These are phyloP conservation scores for Inga laurina DNA, from an alignment of 306 rosid genomes.

Conservation along the genomic window DNA sequence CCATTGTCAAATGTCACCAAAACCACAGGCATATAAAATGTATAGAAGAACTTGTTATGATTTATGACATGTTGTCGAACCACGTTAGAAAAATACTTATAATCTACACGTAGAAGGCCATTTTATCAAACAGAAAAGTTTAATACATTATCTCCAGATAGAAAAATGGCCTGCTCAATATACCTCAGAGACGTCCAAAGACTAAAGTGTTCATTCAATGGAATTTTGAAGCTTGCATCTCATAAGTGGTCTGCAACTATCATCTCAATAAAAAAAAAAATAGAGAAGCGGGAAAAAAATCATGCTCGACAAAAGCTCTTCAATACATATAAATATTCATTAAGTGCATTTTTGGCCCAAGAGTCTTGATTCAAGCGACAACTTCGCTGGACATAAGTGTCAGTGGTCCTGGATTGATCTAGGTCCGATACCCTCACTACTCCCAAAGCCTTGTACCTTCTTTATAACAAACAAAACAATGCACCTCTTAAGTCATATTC, in stretches of 20 bases:
- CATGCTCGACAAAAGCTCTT: background rate
- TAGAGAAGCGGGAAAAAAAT: background rate
- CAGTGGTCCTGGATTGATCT: background rate
- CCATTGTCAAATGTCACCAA: slow-evolving; percentile 34
- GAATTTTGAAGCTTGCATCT: slow-evolving; percentile 21
- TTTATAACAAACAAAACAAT: background rate
- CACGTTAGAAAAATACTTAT: background rate
- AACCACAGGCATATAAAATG: slow-evolving; percentile 5
- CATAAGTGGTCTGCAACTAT: slow-evolving; percentile 10
- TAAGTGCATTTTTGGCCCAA: background rate
- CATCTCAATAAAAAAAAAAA: slow-evolving; percentile 15
- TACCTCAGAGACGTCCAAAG: background rate
- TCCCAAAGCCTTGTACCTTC: background rate
- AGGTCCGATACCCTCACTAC: background rate
- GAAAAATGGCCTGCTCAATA: slow-evolving; percentile 3
- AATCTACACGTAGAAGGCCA: background rate
- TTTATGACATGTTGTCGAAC: slow-evolving; percentile 11
- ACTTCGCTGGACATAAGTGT: background rate
- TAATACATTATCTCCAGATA: slow-evolving; percentile 10
- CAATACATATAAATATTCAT: background rate
- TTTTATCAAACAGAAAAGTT: slow-evolving; percentile 1
- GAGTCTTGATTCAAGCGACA: background rate
- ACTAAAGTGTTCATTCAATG: background rate
- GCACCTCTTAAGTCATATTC: background rate
- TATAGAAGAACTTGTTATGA: slow-evolving; percentile 1